Conservation (phyloP, 257 asterid species). For the Salvia hispanica region DNA sequence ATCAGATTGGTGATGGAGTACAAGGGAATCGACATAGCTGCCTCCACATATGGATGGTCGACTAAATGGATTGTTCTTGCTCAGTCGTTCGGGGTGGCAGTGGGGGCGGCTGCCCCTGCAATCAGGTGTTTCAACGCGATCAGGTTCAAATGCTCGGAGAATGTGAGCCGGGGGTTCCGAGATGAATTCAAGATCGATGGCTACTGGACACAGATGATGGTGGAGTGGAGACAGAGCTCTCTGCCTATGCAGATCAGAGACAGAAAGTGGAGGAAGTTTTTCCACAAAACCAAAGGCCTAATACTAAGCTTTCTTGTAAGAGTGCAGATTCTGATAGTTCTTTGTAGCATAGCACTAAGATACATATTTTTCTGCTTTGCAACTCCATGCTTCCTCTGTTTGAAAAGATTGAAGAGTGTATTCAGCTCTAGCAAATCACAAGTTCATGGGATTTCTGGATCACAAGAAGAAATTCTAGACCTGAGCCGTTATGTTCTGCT, state of each 20-base stretch:
- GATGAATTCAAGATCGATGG: conserved; percentile 26
- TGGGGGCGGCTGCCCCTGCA: conserved; percentile 42
- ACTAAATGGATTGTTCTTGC: conserved; percentile 30
- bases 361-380: conserved; percentile 23
- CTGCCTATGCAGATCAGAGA: conserved; percentile 25
- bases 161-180: not conserved
- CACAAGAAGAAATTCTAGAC: conserved; percentile 7
- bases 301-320: conserved; percentile 30
- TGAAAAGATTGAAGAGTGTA: not conserved
- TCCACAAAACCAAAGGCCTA: conserved; percentile 25
- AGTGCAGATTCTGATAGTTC: conserved; percentile 37
- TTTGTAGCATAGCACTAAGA: conserved; percentile 30
- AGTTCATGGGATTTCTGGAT: conserved; percentile 30
- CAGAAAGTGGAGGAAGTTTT: conserved; percentile 25
- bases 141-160: conserved; percentile 13
- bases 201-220: conserved; percentile 39
- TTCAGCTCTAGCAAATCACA: conserved; percentile 24
- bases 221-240: conserved; percentile 46
- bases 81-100: conserved; percentile 35
- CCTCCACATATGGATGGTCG: conserved; percentile 34
- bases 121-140: conserved; percentile 38
- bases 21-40: not conserved
- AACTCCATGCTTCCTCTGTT: conserved; percentile 1
- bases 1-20: not conserved
- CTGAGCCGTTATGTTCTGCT: conserved; percentile 38